These are phyloP conservation scores for Tylopilus rubrobrunneus DNA, from an alignment of 768 basidiomycete species.

Conservation along the genomic window DNA sequence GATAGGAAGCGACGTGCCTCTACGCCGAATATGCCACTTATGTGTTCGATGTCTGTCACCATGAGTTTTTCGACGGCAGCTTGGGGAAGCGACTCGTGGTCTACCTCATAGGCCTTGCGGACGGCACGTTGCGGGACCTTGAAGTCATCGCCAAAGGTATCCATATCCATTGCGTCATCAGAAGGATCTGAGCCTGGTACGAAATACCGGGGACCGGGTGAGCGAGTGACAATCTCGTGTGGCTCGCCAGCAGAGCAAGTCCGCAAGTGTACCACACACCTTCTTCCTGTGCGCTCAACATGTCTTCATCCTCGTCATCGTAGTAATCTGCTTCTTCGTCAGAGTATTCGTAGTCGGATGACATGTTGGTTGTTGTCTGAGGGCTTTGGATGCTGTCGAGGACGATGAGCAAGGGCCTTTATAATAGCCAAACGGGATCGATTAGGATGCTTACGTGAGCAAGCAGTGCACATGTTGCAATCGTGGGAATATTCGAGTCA, in stretches of 20 bases:
- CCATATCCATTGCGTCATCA: conserved; percentile 70
- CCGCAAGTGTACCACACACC: conserved; percentile 31
- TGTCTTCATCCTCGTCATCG: conserved; percentile 69
- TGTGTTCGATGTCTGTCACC: conserved; percentile 76
- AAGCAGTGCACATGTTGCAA: conserved; percentile 15
- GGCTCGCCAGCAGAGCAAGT: conserved; percentile 20
- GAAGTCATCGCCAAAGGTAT: conserved; percentile 61
- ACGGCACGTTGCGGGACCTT: conserved; percentile 51
- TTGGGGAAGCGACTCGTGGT: conserved; percentile 75
- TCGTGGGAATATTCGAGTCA: conserved; percentile 11
- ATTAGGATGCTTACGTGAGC: conserved; percentile 28
- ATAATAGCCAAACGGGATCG: conserved; percentile 16
- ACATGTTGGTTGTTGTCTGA: conserved; percentile 33
- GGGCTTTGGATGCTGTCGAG: conserved; percentile 14
- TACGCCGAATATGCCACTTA: conserved; percentile 82
- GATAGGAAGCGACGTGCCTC: conserved; percentile 56
- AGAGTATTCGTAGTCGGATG: conserved; percentile 68
- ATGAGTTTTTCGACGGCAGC: conserved; percentile 74
- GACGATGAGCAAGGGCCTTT: conserved; percentile 15
- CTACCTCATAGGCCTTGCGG: conserved; percentile 77
- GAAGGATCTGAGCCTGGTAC: conserved; percentile 37
- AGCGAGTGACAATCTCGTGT: conserved; percentile 13
- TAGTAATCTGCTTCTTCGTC: conserved; percentile 65
- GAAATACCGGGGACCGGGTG: conserved; percentile 16
- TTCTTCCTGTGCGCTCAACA: conserved; percentile 57